A percentile compares a stretch with the other conserved stretches of the same genome.
Evolutionary conservation across 805 yeast genomes (phyloP).

Genomic region (Myxozyma melibiosi): DNA sequence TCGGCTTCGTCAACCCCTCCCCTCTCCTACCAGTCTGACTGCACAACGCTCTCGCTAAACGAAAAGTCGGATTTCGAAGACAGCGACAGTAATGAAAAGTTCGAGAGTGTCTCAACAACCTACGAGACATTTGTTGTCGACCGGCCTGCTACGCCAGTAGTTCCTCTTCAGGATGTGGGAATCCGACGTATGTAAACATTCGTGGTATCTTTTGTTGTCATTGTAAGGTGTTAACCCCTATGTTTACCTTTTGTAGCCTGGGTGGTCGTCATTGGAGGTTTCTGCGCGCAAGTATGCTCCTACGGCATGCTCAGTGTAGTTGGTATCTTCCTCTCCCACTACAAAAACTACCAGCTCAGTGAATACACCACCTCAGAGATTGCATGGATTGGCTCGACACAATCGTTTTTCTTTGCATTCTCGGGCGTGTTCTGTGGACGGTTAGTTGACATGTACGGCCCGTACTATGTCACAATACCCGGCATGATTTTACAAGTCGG

Average conservation of each 20-base stretch:
- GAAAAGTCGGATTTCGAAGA: neutral
- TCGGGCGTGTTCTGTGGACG: conserved; percentile 30
- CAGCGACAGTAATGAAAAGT: neutral
- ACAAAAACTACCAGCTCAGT: conserved; percentile 25
- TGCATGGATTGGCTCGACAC: conserved; percentile 33
- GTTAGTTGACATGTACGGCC: conserved; percentile 34
- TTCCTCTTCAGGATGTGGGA: conserved; percentile 19
- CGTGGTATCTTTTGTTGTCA: no score
- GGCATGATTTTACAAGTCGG: conserved; percentile 35
- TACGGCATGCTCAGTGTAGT: conserved; percentile 53
- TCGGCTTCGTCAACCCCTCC: no score
- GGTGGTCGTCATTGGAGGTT: conserved; percentile 56
- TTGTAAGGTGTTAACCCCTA: neutral
- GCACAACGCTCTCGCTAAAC: neutral
- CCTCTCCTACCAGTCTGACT: conserved; percentile 4
- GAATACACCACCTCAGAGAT: conserved; percentile 17
- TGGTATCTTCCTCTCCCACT: conserved; percentile 29
- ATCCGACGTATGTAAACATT: conserved; percentile 14
- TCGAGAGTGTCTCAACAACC: neutral
- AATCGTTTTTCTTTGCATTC: conserved; percentile 18
- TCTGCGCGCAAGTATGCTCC: conserved; percentile 57
- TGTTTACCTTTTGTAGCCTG: conserved; percentile 43
- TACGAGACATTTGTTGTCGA: conserved; percentile 15
- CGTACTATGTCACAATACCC: conserved; percentile 33
- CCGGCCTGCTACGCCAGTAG: neutral